Evolutionary conservation across 768 basidiomycete genomes (phyloP).

Genomic region (Chiua virens): DNA sequence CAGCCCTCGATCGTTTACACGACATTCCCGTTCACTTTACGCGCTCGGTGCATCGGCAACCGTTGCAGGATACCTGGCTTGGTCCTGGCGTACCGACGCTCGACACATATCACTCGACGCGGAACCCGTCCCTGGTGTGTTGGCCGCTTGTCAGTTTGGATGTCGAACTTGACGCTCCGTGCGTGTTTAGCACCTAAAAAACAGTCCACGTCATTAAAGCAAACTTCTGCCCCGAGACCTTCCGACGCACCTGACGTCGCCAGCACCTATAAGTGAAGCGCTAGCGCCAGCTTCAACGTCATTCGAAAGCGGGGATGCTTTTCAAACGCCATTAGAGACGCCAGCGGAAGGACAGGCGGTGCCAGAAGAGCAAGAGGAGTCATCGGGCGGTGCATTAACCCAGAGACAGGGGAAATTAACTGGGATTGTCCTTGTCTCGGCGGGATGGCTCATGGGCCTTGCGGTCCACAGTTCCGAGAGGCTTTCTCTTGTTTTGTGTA

Average conservation of each 20-base stretch:
- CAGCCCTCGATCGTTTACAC: constrained; percentile 19
- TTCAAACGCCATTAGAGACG: constrained; percentile 3
- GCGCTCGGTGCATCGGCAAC: constrained; percentile 46
- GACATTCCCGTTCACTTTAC: constrained; percentile 30
- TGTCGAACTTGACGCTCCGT: background rate
- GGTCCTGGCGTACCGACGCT: constrained; percentile 43
- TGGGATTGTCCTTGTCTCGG: constrained; percentile 99
- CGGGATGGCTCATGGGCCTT: constrained; percentile 98
- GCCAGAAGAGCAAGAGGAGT: constrained; percentile 21
- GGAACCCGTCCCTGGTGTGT: constrained; percentile 29
- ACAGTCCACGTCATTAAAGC: constrained; percentile 1
- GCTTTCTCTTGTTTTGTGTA: constrained; percentile 97
- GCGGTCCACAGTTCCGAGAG: constrained; percentile 88
- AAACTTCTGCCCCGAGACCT: constrained; percentile 3
- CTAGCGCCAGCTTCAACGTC: constrained; percentile 2
- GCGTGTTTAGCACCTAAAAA: constrained; percentile 20
- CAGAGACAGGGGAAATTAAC: constrained; percentile 98
- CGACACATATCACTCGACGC: constrained; percentile 51
- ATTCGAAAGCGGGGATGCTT: constrained; percentile 6
- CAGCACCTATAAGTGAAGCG: constrained; percentile 18
- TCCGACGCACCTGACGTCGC: constrained; percentile 22
- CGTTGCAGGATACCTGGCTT: constrained; percentile 47
- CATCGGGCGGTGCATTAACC: constrained; percentile 74
- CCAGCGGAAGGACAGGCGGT: constrained; percentile 19
- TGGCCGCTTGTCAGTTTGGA: background rate